Conservation (phyloP, 106 monocot genomes). For the Dendrobium catenatum region DNA sequence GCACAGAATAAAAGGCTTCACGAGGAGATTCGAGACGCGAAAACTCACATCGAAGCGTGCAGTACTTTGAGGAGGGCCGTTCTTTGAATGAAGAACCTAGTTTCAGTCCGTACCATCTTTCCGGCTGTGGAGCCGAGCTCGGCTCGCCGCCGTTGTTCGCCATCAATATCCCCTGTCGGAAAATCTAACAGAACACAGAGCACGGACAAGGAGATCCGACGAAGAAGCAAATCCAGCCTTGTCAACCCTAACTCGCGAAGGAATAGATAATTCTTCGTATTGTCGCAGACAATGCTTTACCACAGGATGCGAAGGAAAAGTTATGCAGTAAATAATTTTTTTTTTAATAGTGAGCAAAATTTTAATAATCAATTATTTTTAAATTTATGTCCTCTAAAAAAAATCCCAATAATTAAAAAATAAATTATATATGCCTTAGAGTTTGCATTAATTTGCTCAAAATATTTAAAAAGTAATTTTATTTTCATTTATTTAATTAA, state of each 20-base stretch:
- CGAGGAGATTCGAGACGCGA: background rate
- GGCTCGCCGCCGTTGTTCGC: conserved; percentile 34
- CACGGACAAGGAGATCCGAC: background rate
- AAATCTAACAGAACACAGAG: background rate
- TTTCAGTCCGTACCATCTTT: conserved; percentile 48
- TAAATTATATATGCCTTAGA: too few species aligned
- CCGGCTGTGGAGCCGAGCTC: conserved; percentile 41
- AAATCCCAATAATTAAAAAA: too few species aligned
- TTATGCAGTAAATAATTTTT: too few species aligned
- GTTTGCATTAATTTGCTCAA: too few species aligned
- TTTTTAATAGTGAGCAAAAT: too few species aligned
- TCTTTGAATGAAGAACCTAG: conserved; percentile 52
- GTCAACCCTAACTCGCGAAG: background rate
- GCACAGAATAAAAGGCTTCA: background rate
- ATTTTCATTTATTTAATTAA: too few species aligned
- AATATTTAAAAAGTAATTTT: too few species aligned
- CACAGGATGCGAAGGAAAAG: too few species aligned
- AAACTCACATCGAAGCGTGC: conserved; percentile 52
- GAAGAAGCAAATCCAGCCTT: background rate
- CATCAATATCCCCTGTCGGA: conserved; percentile 15
- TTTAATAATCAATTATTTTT: too few species aligned
- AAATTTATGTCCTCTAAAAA: too few species aligned
- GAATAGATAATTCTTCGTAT: too few species aligned
- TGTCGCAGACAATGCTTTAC: too few species aligned
- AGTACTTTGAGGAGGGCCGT: conserved; percentile 16